These are phyloP conservation scores for Sordaria brevicollis DNA, from an alignment of 495 filamentous ascomycete genomes.

Conservation along the genomic window DNA sequence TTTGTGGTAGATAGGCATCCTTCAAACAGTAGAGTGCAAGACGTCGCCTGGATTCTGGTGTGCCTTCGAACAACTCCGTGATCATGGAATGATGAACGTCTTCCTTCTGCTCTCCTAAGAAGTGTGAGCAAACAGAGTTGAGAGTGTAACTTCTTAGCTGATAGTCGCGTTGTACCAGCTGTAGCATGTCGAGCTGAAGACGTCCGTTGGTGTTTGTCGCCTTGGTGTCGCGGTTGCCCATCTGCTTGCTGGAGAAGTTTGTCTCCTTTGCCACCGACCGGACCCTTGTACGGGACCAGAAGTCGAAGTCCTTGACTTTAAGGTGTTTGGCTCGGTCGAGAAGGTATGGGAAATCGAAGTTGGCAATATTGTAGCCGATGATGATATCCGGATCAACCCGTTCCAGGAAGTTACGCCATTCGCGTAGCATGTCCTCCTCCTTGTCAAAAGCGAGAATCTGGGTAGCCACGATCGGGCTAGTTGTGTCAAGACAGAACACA, in stretches of 20 bases:
- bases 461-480: constrained; percentile 87
- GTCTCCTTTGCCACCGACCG: constrained; percentile 59
- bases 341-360: constrained; percentile 98
- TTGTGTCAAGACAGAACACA: constrained; percentile 87
- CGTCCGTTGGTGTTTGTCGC: constrained; percentile 88
- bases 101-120: constrained; percentile 95
- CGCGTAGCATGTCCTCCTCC: constrained; percentile 77
- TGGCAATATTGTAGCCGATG: constrained; percentile 97
- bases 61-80: constrained; percentile 93
- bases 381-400: constrained; percentile 95
- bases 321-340: constrained; percentile 81
- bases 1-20: constrained; percentile 90
- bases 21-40: constrained; percentile 96
- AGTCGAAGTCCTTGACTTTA: constrained; percentile 64
- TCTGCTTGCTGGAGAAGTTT: constrained; percentile 95
- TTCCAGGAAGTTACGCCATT: constrained; percentile 82
- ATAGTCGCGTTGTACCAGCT: constrained; percentile 87
- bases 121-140: constrained; percentile 95
- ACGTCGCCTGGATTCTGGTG: constrained; percentile 78
- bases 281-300: constrained; percentile 62
- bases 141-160: constrained; percentile 94
- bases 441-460: constrained; percentile 73
- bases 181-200: constrained; percentile 86
- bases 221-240: constrained; percentile 93
- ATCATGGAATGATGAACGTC: constrained; percentile 99